Percentiles rank a stretch among this genome's conserved stretches.
Evolutionary conservation across 129 eudicot species (phyloP).

Genomic region (Erigeron canadensis): DNA sequence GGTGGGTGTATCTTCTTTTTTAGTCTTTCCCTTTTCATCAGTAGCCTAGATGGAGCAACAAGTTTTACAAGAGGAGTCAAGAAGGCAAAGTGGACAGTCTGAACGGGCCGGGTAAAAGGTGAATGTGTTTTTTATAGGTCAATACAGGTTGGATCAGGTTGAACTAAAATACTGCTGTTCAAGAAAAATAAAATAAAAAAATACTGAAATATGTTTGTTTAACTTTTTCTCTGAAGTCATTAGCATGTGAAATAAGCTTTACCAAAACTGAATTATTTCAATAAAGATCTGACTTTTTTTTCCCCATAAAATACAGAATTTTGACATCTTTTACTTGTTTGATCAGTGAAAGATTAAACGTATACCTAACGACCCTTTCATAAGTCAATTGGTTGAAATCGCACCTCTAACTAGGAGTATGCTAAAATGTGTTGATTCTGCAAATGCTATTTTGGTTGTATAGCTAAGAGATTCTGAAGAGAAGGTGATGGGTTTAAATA

Average conservation of each 20-base stretch:
- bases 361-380: not conserved
- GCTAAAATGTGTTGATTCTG: conserved; percentile 12
- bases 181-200: not conserved
- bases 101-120: not conserved
- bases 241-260: not conserved
- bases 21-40: conserved; percentile 1
- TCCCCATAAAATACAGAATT: not conserved
- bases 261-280: not conserved
- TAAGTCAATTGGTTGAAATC: not conserved
- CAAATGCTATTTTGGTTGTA: conserved; percentile 16
- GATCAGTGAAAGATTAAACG: not conserved
- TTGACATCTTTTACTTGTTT: not conserved
- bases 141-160: not conserved
- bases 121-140: not conserved
- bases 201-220: too few relatives aligned
- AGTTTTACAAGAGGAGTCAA: not conserved
- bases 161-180: not conserved
- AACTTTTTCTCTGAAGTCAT: not conserved
- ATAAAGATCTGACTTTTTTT: not conserved
- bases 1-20: conserved; percentile 35
- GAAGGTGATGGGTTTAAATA: conserved; percentile 49
- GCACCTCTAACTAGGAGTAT: not conserved
- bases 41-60: not conserved
- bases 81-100: not conserved
- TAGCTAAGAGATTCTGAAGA: conserved; percentile 73